phyloP scores from a whole-genome alignment of 169 alveolate species.

The Cryptosporidium parvum region DNA sequence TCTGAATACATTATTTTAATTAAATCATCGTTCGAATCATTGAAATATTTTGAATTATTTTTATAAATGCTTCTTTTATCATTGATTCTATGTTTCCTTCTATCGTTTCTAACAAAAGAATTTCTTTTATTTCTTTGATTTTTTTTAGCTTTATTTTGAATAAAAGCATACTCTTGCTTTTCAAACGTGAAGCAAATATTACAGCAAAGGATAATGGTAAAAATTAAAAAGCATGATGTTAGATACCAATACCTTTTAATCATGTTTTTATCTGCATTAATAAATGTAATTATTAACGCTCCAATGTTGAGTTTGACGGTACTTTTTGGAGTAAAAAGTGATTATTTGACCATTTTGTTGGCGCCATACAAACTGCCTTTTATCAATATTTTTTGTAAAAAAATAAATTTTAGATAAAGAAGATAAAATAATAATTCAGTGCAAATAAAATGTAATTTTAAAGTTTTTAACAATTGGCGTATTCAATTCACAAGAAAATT shows the following conservation, averaged over 20 bases:
- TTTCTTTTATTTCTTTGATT: neutral
- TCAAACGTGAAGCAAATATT: neutral
- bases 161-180: neutral
- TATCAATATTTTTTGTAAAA: neutral
- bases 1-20: neutral
- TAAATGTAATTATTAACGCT: neutral
- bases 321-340: neutral
- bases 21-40: neutral
- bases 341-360: neutral
- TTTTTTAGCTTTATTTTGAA: neutral
- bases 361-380: neutral
- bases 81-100: neutral
- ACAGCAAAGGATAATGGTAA: neutral
- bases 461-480: neutral
- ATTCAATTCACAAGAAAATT: neutral
- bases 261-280: neutral
- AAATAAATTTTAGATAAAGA: neutral
- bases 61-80: neutral
- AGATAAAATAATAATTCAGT: neutral
- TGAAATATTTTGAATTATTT: neutral
- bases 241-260: neutral
- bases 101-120: neutral
- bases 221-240: neutral
- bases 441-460: neutral
- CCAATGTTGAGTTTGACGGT: neutral